Percentiles rank a stretch among this genome's conserved stretches.
Conservation (phyloP, 768 basidiomycete species). For the Lyophyllum atratum region DNA sequence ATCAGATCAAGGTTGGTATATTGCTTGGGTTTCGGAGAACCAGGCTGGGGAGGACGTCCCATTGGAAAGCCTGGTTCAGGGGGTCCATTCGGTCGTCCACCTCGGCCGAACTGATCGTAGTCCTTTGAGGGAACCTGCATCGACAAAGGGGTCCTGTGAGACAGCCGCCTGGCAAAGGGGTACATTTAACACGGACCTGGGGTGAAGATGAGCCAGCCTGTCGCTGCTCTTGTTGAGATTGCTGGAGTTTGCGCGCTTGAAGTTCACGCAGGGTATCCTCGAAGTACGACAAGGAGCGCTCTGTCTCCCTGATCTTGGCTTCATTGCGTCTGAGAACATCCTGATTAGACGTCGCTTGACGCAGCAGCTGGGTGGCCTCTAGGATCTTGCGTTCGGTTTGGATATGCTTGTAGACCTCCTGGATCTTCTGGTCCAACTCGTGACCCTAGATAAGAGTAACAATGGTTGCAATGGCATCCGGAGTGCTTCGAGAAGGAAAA, state of each 20-base stretch:
- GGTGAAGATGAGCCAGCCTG: conserved; percentile 46
- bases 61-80: conserved; percentile 37
- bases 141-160: not conserved
- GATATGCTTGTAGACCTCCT: conserved; percentile 87
- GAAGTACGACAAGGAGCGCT: conserved; percentile 84
- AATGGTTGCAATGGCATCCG: conserved; percentile 22
- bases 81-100: conserved; percentile 38
- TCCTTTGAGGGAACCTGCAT: conserved; percentile 57
- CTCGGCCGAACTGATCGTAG: conserved; percentile 38
- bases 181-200: conserved; percentile 32
- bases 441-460: conserved; percentile 37
- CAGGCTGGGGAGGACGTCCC: conserved; percentile 37
- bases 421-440: conserved; percentile 92
- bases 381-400: conserved; percentile 92
- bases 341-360: conserved; percentile 82
- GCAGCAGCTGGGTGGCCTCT: conserved; percentile 77
- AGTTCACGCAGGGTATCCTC: conserved; percentile 84
- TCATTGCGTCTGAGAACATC: conserved; percentile 84
- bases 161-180: too few relatives aligned
- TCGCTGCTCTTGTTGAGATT: conserved; percentile 54
- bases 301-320: conserved; percentile 84
- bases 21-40: conserved; percentile 55
- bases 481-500: conserved; percentile 4
- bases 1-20: conserved; percentile 91
- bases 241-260: conserved; percentile 71